Conservation (phyloP, 345 rosid species). For the Eucalyptus sp. region DNA sequence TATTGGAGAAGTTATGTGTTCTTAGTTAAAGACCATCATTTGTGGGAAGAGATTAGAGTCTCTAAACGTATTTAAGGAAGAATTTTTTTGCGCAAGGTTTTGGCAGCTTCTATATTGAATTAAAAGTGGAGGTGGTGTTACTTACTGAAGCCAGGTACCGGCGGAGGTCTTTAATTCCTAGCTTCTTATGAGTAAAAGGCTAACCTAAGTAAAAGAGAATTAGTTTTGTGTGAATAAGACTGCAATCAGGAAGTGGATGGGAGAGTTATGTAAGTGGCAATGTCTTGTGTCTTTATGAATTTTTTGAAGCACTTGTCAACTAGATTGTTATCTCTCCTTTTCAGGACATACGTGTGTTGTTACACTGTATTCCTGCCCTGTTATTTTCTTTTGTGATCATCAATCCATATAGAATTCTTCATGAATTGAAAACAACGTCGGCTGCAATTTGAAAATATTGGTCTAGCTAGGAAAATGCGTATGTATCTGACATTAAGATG, state of each 20-base stretch:
- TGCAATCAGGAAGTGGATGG: neutral
- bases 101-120: neutral
- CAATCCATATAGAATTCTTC: neutral
- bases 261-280: neutral
- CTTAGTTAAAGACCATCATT: neutral
- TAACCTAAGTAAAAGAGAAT: neutral
- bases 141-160: neutral
- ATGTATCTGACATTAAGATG: conserved; percentile 1
- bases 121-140: neutral
- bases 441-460: neutral
- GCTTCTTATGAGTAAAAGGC: neutral
- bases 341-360: neutral
- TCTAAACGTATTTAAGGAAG: neutral
- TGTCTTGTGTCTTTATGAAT: neutral
- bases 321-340: neutral
- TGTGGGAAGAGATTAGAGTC: neutral
- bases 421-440: neutral
- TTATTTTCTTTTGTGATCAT: neutral
- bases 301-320: neutral
- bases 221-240: neutral
- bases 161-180: neutral
- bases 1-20: neutral
- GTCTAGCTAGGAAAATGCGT: neutral
- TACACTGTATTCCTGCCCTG: neutral
- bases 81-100: neutral